These are phyloP conservation scores for Cyclotella distinguenda DNA, from an alignment of 108 stramenopile species.

Conservation along the genomic window DNA sequence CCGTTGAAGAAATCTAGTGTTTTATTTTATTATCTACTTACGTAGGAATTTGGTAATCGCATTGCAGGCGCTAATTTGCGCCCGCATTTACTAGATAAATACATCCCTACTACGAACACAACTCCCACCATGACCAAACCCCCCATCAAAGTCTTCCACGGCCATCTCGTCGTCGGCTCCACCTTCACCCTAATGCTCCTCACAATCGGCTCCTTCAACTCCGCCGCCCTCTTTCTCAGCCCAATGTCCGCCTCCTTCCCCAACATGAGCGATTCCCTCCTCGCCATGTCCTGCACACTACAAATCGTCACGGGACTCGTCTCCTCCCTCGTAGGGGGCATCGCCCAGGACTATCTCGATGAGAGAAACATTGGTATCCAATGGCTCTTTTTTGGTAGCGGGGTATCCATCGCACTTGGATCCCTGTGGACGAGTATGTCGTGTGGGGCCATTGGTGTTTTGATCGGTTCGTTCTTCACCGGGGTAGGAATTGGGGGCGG, in stretches of 20 bases:
- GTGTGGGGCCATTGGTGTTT: background rate
- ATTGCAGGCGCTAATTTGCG: too few species aligned
- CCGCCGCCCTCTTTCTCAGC: background rate
- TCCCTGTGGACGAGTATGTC: background rate
- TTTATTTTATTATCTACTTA: too few species aligned
- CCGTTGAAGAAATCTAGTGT: too few species aligned
- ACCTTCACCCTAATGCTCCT: background rate
- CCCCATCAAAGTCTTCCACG: slow-evolving; percentile 1
- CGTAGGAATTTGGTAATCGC: too few species aligned
- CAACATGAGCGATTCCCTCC: background rate
- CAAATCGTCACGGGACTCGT: slow-evolving; percentile 1
- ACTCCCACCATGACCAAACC: too few species aligned
- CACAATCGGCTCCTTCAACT: background rate
- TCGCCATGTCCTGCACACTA: slow-evolving; percentile 1
- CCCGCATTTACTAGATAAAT: too few species aligned
- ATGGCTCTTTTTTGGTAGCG: slow-evolving; percentile 11
- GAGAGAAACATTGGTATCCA: background rate
- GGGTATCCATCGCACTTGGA: slow-evolving; percentile 3
- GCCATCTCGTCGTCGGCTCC: background rate
- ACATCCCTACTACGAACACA: too few species aligned
- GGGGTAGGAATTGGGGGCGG: slow-evolving; percentile 2
- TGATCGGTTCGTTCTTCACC: background rate
- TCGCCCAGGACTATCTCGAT: background rate
- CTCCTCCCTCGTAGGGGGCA: slow-evolving; percentile 7
- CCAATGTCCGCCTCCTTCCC: slow-evolving; percentile 1